phyloP scores from a whole-genome alignment of 768 basidiomycete species.

The Mycena indigotica region DNA sequence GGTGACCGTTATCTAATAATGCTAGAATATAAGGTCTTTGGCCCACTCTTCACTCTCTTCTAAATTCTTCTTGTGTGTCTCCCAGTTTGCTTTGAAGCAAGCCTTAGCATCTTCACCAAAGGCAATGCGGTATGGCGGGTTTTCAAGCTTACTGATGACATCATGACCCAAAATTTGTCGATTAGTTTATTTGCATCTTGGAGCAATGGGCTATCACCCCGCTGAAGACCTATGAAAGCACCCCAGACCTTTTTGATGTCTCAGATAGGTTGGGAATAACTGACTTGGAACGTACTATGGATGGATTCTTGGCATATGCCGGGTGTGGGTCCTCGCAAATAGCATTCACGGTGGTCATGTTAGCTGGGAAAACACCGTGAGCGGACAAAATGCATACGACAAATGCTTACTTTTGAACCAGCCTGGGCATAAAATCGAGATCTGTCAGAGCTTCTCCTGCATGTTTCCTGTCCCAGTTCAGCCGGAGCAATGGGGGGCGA shows the following conservation, averaged over 20 bases:
- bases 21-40: slow-evolving; percentile 13
- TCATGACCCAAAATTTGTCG: slow-evolving; percentile 18
- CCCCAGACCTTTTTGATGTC: slow-evolving; percentile 5
- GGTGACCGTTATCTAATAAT: not conserved
- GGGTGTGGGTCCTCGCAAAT: slow-evolving; percentile 16
- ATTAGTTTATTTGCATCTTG: slow-evolving; percentile 20
- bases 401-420: slow-evolving; percentile 21
- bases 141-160: slow-evolving; percentile 17
- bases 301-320: slow-evolving; percentile 15
- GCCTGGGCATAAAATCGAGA: slow-evolving; percentile 20
- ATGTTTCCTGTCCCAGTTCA: slow-evolving; percentile 12
- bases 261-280: not conserved
- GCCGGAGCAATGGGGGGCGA: too few relatives aligned
- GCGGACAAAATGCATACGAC: not conserved
- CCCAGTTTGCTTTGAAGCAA: slow-evolving; percentile 15
- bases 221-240: slow-evolving; percentile 3
- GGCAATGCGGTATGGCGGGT: slow-evolving; percentile 20
- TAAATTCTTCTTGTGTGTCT: slow-evolving; percentile 10
- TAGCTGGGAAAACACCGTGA: slow-evolving; percentile 7
- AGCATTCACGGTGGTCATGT: slow-evolving; percentile 22
- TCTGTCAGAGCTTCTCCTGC: slow-evolving; percentile 44
- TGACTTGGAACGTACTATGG: too few relatives aligned
- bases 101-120: slow-evolving; percentile 24
- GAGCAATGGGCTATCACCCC: slow-evolving; percentile 17
- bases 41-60: slow-evolving; percentile 23